Base-by-base conservation (phyloP, 2,329 filamentous ascomycete species). In the Bipolaris cookei region DNA sequence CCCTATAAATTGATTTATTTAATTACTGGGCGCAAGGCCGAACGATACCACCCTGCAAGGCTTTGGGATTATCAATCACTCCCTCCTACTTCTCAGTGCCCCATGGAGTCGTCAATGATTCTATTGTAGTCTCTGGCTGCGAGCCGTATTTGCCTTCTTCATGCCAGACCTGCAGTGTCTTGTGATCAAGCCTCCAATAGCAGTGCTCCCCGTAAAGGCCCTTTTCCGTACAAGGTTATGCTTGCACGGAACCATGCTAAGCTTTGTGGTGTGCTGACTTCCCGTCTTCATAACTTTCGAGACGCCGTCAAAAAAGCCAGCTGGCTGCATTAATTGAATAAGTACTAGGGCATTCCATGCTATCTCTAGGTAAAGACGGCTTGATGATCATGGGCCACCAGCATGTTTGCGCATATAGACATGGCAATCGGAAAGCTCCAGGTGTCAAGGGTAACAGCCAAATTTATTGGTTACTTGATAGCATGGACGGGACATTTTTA, bases 171-270 rank as follows among this genome's bases (percentile, higher is more conserved):
- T 76, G 59, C 84, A 86, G 58, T 83, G 77, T 34, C 78, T 80
- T 0, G 84, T 83, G 2, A 87, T 78, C n/a, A 86, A 71, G 68
- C 86, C 86, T 39, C 85, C 85, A 6, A 87, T 80, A 35, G 81
- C 73, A 0, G 84, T 86, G 51, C 72, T 75, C 4, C 59, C 61
- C 4, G 85, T 87, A 62, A 87, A 87, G 0, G 80, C 81, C 6
- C 83, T 79, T 63, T 87, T 87, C 71, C 85, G 85, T 32, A 85
- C 78, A 14, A 49, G 46, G 3, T 20, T 14, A 63, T 86, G 84
- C 41, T 76, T 77, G 79, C 76, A 86, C 54, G 78, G 79, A 2
- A 77, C 74, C 64, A 82, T 80, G 56, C 77, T 80, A 32, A 83
- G 70, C 0, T 72, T 64, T 28, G 80, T 81, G 1, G 81, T 83